Evolutionary conservation across 2,329 filamentous ascomycete species (phyloP).

Genomic region (Curvularia spicifera): DNA sequence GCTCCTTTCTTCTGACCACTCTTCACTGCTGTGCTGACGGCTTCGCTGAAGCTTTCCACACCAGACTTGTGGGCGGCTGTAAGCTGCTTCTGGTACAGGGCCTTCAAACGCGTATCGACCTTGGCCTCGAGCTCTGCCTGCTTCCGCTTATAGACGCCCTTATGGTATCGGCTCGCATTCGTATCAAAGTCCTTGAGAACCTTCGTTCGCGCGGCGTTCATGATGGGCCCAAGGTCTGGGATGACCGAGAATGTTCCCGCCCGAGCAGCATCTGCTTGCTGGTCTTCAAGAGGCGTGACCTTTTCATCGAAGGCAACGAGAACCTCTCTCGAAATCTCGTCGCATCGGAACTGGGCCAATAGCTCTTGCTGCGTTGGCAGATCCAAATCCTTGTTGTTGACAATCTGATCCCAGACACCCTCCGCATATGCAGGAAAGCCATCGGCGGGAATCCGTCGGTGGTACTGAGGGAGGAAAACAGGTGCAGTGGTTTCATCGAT

Average conservation of each 20-base stretch:
- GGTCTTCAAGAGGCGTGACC: constrained; percentile 84
- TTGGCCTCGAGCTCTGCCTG: constrained; percentile 83
- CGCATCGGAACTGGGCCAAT: constrained; percentile 94
- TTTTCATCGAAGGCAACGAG: constrained; percentile 80
- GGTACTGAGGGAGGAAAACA: constrained; percentile 91
- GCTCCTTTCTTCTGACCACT: constrained; percentile 89
- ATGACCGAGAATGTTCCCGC: constrained; percentile 77
- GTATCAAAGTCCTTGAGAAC: constrained; percentile 84
- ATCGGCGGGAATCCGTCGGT: constrained; percentile 93
- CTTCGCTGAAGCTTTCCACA: constrained; percentile 82
- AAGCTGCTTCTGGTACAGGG: constrained; percentile 87
- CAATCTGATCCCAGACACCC: constrained; percentile 97
- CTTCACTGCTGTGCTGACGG: constrained; percentile 87
- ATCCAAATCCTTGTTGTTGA: constrained; percentile 97
- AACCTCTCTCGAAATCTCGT: constrained; percentile 93
- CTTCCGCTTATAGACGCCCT: constrained; percentile 90
- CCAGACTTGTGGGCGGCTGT: constrained; percentile 87
- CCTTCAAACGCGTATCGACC: constrained; percentile 85
- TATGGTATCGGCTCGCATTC: constrained; percentile 94
- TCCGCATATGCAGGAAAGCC: constrained; percentile 95
- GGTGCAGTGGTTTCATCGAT: constrained; percentile 76
- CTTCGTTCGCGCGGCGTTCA: constrained; percentile 73
- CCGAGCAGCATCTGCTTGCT: constrained; percentile 76
- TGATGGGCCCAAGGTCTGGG: constrained; percentile 73
- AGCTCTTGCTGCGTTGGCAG: constrained; percentile 96